Conservation (phyloP, 345 rosid genomes). For the Triadica sebifera region DNA sequence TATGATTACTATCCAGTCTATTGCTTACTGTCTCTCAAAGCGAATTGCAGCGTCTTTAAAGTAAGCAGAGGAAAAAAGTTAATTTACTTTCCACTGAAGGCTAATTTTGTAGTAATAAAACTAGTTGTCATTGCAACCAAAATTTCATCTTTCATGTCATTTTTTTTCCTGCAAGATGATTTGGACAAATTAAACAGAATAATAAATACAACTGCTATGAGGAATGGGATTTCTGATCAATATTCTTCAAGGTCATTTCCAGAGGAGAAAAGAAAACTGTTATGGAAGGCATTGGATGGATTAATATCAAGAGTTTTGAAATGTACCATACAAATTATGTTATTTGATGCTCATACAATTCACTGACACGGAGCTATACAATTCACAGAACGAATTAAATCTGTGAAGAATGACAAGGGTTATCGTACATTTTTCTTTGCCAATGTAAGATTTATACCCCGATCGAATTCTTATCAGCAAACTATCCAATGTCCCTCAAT, state of each 20-base stretch:
- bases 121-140: too few species aligned
- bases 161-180: too few species aligned
- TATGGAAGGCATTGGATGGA: background rate
- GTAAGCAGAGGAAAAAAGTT: background rate
- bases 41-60: slow-evolving; percentile 21
- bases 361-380: slow-evolving; percentile 11
- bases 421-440: background rate
- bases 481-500: background rate
- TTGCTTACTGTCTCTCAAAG: slow-evolving; percentile 45
- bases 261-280: background rate
- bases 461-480: background rate
- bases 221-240: background rate
- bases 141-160: too few species aligned
- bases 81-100: background rate
- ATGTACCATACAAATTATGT: background rate
- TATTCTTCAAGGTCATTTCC: slow-evolving; percentile 1
- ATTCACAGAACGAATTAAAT: slow-evolving; percentile 7
- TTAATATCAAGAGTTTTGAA: background rate
- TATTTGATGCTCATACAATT: slow-evolving; percentile 2
- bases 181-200: too few species aligned
- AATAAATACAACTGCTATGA: background rate
- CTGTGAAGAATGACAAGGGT: slow-evolving; percentile 5
- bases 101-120: too few species aligned
- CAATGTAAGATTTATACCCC: background rate
- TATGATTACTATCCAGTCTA: slow-evolving; percentile 64